These are phyloP conservation scores for Cordyceps tenuipes DNA, from an alignment of 2,329 filamentous ascomycete genomes.

Conservation along the genomic window DNA sequence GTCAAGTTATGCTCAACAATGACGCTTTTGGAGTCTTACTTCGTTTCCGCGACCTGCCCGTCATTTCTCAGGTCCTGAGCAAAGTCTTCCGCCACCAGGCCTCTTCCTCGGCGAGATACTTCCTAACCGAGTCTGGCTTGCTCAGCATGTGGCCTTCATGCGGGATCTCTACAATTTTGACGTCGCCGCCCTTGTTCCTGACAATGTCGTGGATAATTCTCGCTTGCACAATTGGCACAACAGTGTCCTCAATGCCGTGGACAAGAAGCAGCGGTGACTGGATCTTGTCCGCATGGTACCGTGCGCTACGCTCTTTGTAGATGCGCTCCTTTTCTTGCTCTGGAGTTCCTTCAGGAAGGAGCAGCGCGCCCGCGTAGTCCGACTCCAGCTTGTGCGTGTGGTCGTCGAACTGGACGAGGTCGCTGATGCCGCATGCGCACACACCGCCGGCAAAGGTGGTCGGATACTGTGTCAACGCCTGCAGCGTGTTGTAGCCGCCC, in stretches of 20 bases:
- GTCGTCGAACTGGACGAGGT: conserved; percentile 35
- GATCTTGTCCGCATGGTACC: conserved; percentile 40
- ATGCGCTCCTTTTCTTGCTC: conserved; percentile 32
- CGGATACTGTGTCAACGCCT: conserved; percentile 38
- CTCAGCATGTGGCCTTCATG: conserved; percentile 44
- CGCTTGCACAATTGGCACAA: conserved; percentile 51
- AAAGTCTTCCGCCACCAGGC: conserved; percentile 38
- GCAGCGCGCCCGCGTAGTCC: conserved; percentile 38
- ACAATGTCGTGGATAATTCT: conserved; percentile 42
- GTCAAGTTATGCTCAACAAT: neutral
- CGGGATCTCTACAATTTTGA: conserved; percentile 38
- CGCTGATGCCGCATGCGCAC: conserved; percentile 42
- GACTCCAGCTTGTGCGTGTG: conserved; percentile 50
- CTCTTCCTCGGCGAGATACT: conserved; percentile 36
- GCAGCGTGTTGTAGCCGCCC: conserved; percentile 46
- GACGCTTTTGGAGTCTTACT: neutral
- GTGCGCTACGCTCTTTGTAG: conserved; percentile 39
- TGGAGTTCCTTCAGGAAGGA: conserved; percentile 27
- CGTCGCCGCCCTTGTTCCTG: conserved; percentile 30
- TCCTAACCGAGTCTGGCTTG: conserved; percentile 30
- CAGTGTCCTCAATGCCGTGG: conserved; percentile 45
- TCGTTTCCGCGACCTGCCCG: neutral
- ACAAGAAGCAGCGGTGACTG: conserved; percentile 45
- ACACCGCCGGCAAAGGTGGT: conserved; percentile 40
- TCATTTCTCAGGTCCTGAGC: conserved; percentile 15